Base-by-base conservation (phyloP, 2,329 filamentous ascomycete genomes). In the Epichloe baconii region DNA sequence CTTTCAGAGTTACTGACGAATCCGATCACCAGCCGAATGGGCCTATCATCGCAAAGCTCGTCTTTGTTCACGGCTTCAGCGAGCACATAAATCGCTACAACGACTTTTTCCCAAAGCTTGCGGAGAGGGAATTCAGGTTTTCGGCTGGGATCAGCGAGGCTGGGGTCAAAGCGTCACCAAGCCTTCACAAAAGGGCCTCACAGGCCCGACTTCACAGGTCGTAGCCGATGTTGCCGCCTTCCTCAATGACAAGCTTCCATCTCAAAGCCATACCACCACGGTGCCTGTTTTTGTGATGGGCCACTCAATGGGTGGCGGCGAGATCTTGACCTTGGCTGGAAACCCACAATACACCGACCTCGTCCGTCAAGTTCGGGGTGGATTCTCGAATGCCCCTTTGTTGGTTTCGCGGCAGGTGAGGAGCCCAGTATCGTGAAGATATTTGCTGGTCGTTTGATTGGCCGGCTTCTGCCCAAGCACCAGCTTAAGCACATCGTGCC, bases 51-150 rank as follows among this genome's bases (percentile, higher is more conserved):
- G 89, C 89, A 37, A 85, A 86, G 58, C 66, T 95, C 47, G 74
- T 93, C 60, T 86, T 94, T 67, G 71, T 96, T 56, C 90, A 96
- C 69, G 90, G 90, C 61, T 96, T 90, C 74, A 88, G 82, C 66
- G 90, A 95, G 67, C 88, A 94, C 67, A 72, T 86, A 65, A 82
- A 86, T 67, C 79, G 81, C 53, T 94, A 95, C 70, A 77, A 82
- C 62, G 75, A 76, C 51, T 77, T 95, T 61, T 91, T 93, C 68
- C 76, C 81, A 5, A 71, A 69, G 14, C 77, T 96, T 46, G 83
- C 85, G 21, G 70, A 73, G 11, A 76, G 76, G 50, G 85, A 55
- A 89, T 96, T 59, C 81, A 86, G 61, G 78, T 88, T 46, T 79
- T 85, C 61, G 76, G 80, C 55, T 86, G 90, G 64, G 90, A 96